A percentile compares a stretch with the other conserved stretches of the same genome.
Conservation (phyloP, 1,284 basidiomycete genomes). For the Cerrena zonata region DNA sequence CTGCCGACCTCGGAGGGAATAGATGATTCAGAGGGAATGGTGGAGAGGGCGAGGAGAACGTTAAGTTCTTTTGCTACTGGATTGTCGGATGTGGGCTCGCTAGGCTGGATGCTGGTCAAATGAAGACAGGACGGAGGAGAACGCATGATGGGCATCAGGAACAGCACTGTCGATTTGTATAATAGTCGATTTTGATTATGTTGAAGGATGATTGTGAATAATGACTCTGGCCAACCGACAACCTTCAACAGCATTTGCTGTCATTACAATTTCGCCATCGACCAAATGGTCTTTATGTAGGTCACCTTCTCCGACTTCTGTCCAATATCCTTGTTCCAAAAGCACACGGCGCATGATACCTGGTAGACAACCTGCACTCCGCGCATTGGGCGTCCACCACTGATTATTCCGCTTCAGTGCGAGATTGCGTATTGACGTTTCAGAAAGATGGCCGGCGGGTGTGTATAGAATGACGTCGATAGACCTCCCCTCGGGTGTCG, state of each 20-base stretch:
- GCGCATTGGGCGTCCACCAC: slow-evolving; percentile 62
- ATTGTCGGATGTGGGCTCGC: too few species aligned
- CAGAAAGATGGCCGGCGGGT: slow-evolving; percentile 43
- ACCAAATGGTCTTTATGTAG: slow-evolving; percentile 40
- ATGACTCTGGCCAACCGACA: slow-evolving; percentile 43
- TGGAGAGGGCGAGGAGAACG: not conserved
- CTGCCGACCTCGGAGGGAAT: too few species aligned
- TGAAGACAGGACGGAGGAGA: too few species aligned
- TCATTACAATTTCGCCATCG: slow-evolving; percentile 56
- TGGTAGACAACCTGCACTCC: slow-evolving; percentile 55
- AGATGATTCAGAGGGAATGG: not conserved
- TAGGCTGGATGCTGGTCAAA: too few species aligned
- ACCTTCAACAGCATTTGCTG: slow-evolving; percentile 67
- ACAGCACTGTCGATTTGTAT: too few species aligned
- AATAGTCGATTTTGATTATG: too few species aligned
- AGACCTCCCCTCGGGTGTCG: slow-evolving; percentile 19
- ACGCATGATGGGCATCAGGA: too few species aligned
- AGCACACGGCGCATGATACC: slow-evolving; percentile 65
- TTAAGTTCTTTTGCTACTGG: too few species aligned
- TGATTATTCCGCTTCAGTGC: slow-evolving; percentile 43
- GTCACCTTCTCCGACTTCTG: slow-evolving; percentile 37
- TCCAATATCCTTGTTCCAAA: slow-evolving; percentile 50
- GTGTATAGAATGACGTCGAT: slow-evolving; percentile 65
- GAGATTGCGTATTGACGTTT: slow-evolving; percentile 65
- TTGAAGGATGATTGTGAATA: too few species aligned